Evolutionary conservation across 1,284 basidiomycete species (phyloP), one percentile per base, ranked within the genome.

Genomic region (Ganoderma lingzhi): DNA sequence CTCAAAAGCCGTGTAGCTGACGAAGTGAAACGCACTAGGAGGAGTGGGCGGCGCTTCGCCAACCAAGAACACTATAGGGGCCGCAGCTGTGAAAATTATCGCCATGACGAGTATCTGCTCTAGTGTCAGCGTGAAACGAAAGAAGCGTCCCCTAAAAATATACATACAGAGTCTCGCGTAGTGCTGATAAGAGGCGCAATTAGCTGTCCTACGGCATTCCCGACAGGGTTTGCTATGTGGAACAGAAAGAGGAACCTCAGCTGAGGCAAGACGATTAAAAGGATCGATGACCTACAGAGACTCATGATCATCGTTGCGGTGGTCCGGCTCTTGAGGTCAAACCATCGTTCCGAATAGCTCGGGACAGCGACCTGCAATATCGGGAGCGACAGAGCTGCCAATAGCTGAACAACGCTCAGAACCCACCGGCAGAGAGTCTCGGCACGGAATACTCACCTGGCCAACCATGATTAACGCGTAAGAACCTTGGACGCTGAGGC

Each of bases 291-390:
- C 81, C 65, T 70, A 91, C 92, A 84, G 42, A 95, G 85, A n/a
- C 92, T 87, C 65, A 94, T 82, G 39, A 92, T 76, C 92, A 93
- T 94, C 1, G 93, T 95, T 17, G 91, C 92, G 0, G 93, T 94
- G 6, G 90, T 94, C 59, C 93, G 84, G 23, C 90, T 87, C 67
- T 86, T 84, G 56, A 93, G 79, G 72, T 92, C 87, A 74, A 95
- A 95, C 93, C 93, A 95, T 39, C 84, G 84, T 76, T 95, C 91
- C 0, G 93, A 94, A 78, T 91, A 95, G 66, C 87, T 90, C 2
- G 87, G 86, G 1, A 85, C 85, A 5, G 94, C 80, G 28, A 94
- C 85, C 79, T 93, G 92, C 76, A 88, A 93, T 32, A 90, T 82
- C 1, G 92, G 88, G 75, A 93, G 90, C 0, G 86, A 81, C 64